Evolutionary conservation across 495 filamentous ascomycete species (phyloP).

Genomic region (Staphylotrichum tortipilum): DNA sequence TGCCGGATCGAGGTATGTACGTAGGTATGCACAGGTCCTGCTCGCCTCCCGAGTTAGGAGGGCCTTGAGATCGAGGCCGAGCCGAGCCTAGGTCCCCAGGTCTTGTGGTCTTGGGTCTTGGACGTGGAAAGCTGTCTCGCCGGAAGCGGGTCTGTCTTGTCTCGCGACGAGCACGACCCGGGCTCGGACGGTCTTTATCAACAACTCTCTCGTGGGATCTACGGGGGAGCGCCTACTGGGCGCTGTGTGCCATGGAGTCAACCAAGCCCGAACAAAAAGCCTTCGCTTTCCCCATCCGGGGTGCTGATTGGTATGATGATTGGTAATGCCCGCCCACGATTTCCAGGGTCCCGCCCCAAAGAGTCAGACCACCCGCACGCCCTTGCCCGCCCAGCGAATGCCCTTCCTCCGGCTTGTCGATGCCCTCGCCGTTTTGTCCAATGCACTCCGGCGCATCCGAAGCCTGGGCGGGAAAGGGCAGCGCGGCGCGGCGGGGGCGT

Average conservation of each 20-base stretch:
- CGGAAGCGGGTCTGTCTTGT: slow-evolving; percentile 2
- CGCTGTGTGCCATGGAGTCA: no score
- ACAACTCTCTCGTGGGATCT: not conserved
- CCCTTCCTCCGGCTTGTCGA: not conserved
- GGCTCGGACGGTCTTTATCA: not conserved
- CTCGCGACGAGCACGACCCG: not conserved
- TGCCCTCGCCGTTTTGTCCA: slow-evolving; percentile 3
- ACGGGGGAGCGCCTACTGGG: no score
- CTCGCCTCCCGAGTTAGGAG: no score
- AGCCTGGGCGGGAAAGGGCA: not conserved
- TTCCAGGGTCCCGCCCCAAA: not conserved
- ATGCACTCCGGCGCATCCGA: slow-evolving; percentile 7
- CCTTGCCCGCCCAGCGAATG: not conserved
- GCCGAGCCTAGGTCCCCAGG: no score
- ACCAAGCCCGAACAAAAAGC: no score
- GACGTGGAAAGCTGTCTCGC: not conserved
- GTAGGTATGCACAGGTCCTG: no score
- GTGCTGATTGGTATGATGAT: slow-evolving; percentile 9
- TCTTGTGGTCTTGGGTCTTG: no score
- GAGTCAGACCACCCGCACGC: slow-evolving; percentile 4
- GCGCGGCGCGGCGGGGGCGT: no score
- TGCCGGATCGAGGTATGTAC: no score
- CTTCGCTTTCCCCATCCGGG: slow-evolving; percentile 1
- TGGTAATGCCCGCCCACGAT: slow-evolving; percentile 4
- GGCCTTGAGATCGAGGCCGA: no score